Evolutionary conservation across 2,329 filamentous ascomycete species (phyloP).

Genomic region (Leptographium galeiforme): DNA sequence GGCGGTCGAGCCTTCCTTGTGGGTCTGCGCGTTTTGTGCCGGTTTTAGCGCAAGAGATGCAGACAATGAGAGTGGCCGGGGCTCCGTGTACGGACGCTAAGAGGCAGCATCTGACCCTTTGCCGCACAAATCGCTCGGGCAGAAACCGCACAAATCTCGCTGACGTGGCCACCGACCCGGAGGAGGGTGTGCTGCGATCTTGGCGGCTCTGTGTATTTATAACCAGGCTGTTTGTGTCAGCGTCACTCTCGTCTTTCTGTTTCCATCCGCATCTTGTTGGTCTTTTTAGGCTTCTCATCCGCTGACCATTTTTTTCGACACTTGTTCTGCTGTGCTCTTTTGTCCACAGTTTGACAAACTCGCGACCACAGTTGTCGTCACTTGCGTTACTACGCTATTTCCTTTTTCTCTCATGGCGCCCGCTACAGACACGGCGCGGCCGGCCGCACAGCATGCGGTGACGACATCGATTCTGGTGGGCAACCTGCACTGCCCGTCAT

Average conservation of each 20-base stretch:
- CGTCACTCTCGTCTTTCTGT: too few relatives aligned
- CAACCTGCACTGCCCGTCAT: slow-evolving; percentile 69
- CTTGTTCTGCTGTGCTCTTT: too few relatives aligned
- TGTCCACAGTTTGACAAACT: too few relatives aligned
- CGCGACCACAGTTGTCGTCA: too few relatives aligned
- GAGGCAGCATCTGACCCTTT: not conserved
- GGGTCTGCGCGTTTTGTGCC: not conserved
- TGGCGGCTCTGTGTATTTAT: too few relatives aligned
- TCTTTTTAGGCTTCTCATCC: too few relatives aligned
- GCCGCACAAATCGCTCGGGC: not conserved
- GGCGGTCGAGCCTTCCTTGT: not conserved
- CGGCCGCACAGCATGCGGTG: slow-evolving; percentile 13
- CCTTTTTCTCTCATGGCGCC: slow-evolving; percentile 11
- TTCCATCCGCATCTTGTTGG: too few relatives aligned
- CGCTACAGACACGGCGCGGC: slow-evolving; percentile 13
- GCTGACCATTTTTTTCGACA: too few relatives aligned
- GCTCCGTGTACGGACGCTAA: not conserved
- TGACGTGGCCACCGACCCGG: not conserved
- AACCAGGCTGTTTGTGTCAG: too few relatives aligned
- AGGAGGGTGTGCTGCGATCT: not conserved
- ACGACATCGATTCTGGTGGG: slow-evolving; percentile 53
- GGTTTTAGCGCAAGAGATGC: not conserved
- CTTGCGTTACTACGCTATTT: too few relatives aligned
- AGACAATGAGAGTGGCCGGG: not conserved
- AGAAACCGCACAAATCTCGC: slow-evolving; percentile 11